Evolutionary conservation across 2,329 filamentous ascomycete species (phyloP), one percentile per base, ranked within the genome.

Genomic region (Alternaria sp.): DNA sequence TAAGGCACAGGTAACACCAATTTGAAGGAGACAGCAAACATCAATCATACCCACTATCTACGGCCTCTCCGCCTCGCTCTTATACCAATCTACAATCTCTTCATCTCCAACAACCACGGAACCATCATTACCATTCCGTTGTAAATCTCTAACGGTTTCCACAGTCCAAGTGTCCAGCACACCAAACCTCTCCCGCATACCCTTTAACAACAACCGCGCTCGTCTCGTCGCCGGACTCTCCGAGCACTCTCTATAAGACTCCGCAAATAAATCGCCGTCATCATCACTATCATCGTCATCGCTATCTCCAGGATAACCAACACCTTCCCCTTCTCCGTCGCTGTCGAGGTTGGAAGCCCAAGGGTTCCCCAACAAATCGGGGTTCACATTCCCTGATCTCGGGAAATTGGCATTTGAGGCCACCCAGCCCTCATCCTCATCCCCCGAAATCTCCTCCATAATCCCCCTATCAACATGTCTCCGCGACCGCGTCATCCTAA

Each of bases 1-100:
- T 15, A 18, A 0, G 0, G 18, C 5, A 1, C n/a, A 11, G 9
- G 5, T 3, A 0, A 10, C 11, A 0, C 37, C 0, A 18, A 41
- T n/a, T 41, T 41, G n/a, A 41, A 18, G 9, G 37, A 18, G 8
- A 41, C 9, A 41, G 15, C 37, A 41, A 41, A 41, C 37, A 11
- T 41, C 15, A 28, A 49, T 26, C 11, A 12, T 7, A 18, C 23
- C 14, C 4, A 49, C 14, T 0, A 49, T 2, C 23, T 23, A 23
- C 44, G 21, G 1, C 20, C 6, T 1, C 15, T 26, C 23, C 23
- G 23, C 3, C 0, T 10, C 23, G 5, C 5, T 2, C 21, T 11
- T 11, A 12, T 49, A 49, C 14, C 25, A n/a, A 15, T 49, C 23
- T 2, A n/a, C 7, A n/a, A 49, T 49, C 45, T 49, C 23, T 6